Evolutionary conservation across 2,329 filamentous ascomycete genomes (phyloP), one percentile per base, ranked within the genome.

Genomic region (Venturia carpophila): DNA sequence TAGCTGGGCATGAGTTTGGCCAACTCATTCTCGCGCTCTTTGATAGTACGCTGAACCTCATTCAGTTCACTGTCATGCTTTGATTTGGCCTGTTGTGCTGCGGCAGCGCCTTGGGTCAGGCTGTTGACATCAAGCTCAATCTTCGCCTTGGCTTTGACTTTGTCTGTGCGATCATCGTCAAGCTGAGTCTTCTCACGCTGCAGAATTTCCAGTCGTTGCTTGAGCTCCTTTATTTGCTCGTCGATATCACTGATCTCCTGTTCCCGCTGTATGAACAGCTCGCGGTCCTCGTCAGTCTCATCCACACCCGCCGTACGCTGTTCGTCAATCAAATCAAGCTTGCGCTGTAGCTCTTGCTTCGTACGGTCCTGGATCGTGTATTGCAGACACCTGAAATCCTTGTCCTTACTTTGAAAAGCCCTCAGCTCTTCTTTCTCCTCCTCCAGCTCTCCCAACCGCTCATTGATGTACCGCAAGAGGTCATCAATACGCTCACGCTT

Each of bases 361-460:
- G 97, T 91, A 67, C 91, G 88, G 70, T 94, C 88, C 76, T 96
- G 92, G 71, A 96, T 92, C 0, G 92, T 94, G 73, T 97, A 97
- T 75, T 97, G 91, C 58, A 99, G 82, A 74, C 92, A 97, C 69
- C 92, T 84, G 66, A 92, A 86, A 75, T 99, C 92, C 66, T 90
- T 87, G 71, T 99, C 94, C 74, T 95, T 96, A 67, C 96, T 92
- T 75, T 97, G 94, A 73, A 92, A 99, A 9, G 88, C 92, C 58
- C 92, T 87, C 47, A 99, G 81, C 75, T 99, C 95, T 72, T 97
- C 92, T 75, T 97, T 97, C 76, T 99, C 94, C 74, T 96, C 92
- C 75, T 99, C 94, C 0, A 99, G 82, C 75, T 99, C 94, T 47
- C 81, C 83, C 64, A 99, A 81, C 64, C 94, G 87, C 71, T 95